Conservation (phyloP, 2,329 filamentous ascomycete genomes). For the Colletotrichum plurivorum region DNA sequence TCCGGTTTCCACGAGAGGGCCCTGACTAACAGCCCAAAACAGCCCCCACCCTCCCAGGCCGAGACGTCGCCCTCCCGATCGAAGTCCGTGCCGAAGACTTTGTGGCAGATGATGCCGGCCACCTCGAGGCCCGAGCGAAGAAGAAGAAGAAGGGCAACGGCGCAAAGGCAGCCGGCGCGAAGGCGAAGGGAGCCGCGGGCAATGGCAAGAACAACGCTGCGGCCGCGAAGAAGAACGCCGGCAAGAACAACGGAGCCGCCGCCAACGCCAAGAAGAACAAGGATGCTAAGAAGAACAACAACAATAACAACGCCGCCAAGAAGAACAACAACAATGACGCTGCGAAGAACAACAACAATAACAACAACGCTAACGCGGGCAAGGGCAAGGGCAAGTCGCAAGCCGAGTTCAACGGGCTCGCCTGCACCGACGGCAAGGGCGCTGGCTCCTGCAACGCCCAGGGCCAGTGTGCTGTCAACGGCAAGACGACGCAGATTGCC, state of each 20-base stretch:
- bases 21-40: background rate
- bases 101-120: constrained; percentile 19
- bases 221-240: background rate
- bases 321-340: background rate
- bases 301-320: background rate
- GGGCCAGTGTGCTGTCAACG: constrained; percentile 31
- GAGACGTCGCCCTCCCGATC: constrained; percentile 21
- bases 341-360: constrained; percentile 1
- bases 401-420: constrained; percentile 29
- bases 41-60: constrained; percentile 19
- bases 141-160: constrained; percentile 19
- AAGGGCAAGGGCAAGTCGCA: constrained; percentile 21
- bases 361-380: constrained; percentile 12
- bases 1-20: background rate
- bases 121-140: constrained; percentile 21
- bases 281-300: constrained; percentile 7
- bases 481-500: constrained; percentile 32
- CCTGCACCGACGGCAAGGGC: constrained; percentile 35
- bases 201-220: background rate
- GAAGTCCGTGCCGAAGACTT: constrained; percentile 21
- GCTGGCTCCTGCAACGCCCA: constrained; percentile 32
- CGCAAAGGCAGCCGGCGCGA: background rate
- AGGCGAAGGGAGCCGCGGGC: constrained; percentile 8
- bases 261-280: constrained; percentile 10
- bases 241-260: constrained; percentile 2